phyloP scores from a whole-genome alignment of 768 basidiomycete genomes.

The Boletus reticulatus region DNA sequence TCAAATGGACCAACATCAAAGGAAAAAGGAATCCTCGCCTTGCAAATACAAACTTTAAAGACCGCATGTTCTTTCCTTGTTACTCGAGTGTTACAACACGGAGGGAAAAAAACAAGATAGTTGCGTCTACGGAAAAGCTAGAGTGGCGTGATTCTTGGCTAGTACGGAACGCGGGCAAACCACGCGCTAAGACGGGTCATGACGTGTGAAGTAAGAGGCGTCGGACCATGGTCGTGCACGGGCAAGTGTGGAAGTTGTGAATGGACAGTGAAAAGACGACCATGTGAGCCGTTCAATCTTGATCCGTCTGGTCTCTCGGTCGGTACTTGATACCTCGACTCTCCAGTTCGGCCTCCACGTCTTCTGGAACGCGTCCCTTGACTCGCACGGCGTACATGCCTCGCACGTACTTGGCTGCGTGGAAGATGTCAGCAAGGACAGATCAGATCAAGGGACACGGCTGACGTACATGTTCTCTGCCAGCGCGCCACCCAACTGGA shows the following conservation, averaged over 20 bases:
- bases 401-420: constrained; percentile 79
- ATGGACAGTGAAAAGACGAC: not conserved
- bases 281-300: constrained; percentile 44
- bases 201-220: constrained; percentile 15
- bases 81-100: not conserved
- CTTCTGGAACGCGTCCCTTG: constrained; percentile 80
- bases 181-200: constrained; percentile 1
- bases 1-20: not conserved
- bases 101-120: not conserved
- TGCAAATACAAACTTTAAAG: not conserved
- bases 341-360: constrained; percentile 79
- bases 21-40: not conserved
- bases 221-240: not conserved
- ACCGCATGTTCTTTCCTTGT: not conserved
- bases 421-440: constrained; percentile 1
- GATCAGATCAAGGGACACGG: not conserved
- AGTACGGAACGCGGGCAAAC: constrained; percentile 1
- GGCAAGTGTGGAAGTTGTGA: not conserved
- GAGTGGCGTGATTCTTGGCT: constrained; percentile 1
- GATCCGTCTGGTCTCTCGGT: constrained; percentile 78
- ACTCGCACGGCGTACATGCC: constrained; percentile 95
- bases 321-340: constrained; percentile 78
- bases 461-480: constrained; percentile 83
- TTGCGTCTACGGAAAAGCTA: constrained; percentile 10
- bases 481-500: constrained; percentile 95